phyloP scores from a whole-genome alignment of 345 rosid genomes.

The Eutrema yunnanense region DNA sequence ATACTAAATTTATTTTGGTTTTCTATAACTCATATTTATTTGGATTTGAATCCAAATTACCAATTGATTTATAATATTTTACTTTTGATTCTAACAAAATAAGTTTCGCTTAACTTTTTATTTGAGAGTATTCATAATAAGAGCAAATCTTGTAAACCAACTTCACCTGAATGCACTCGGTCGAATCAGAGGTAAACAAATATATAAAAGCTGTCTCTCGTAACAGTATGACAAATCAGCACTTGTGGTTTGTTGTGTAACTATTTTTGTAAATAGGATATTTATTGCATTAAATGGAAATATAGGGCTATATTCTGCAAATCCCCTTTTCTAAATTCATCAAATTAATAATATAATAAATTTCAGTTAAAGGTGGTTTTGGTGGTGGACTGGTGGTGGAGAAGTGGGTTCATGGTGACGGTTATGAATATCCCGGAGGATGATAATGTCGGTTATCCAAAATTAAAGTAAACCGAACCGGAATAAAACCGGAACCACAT shows the following conservation, averaged over 20 bases:
- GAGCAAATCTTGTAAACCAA: too few relatives aligned
- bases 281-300: background rate
- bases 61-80: too few relatives aligned
- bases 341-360: background rate
- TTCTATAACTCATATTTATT: too few relatives aligned
- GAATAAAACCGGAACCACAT: background rate
- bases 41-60: too few relatives aligned
- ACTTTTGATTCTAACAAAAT: too few relatives aligned
- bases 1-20: too few relatives aligned
- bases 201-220: background rate
- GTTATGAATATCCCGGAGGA: background rate
- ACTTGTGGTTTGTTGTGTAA: too few relatives aligned
- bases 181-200: background rate
- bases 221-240: too few relatives aligned
- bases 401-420: background rate
- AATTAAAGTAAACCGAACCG: background rate
- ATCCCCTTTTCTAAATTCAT: background rate
- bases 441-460: background rate
- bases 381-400: conserved; percentile 6
- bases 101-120: too few relatives aligned
- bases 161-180: background rate
- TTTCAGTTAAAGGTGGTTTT: background rate
- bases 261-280: background rate
- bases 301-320: background rate
- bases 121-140: too few relatives aligned